These are phyloP conservation scores for Pelagomonas calceolata DNA, from an alignment of 108 stramenopile genomes.

Conservation along the genomic window DNA sequence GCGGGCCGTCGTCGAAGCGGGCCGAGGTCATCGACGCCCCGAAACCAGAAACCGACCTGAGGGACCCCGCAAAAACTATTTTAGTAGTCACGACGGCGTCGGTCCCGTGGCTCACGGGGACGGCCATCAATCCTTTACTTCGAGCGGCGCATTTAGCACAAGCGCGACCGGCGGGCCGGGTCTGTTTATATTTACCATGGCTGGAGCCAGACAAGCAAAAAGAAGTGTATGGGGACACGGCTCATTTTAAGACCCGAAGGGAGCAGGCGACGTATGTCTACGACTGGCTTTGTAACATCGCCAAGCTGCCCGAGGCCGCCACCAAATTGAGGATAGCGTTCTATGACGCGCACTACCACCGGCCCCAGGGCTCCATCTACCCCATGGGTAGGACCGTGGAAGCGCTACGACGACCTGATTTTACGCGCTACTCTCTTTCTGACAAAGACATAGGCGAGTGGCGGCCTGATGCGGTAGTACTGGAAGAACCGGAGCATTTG, in stretches of 20 bases:
- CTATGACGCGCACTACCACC: constrained; percentile 59
- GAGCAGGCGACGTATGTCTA: constrained; percentile 65
- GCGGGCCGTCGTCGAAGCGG: too few species aligned
- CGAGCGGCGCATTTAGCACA: constrained; percentile 63
- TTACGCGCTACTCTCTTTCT: too few species aligned
- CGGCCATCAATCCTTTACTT: constrained; percentile 76
- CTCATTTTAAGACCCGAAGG: constrained; percentile 40
- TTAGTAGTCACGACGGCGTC: constrained; percentile 76
- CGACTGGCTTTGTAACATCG: constrained; percentile 47
- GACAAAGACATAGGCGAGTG: not conserved
- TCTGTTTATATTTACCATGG: constrained; percentile 76
- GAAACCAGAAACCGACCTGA: constrained; percentile 55
- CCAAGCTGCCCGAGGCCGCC: constrained; percentile 54
- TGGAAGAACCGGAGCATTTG: constrained; percentile 85
- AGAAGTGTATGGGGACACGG: constrained; percentile 42
- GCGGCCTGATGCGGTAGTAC: constrained; percentile 14
- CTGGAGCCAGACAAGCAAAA: constrained; percentile 54
- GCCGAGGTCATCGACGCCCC: too few species aligned
- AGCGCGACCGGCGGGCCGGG: constrained; percentile 50
- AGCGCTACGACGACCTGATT: not conserved
- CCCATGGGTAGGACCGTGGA: constrained; percentile 48
- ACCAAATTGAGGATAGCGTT: constrained; percentile 49
- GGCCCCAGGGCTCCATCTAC: constrained; percentile 51
- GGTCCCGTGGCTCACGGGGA: constrained; percentile 83
- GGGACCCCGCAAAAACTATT: constrained; percentile 58